These are phyloP conservation scores for Prunus persica DNA, from an alignment of 306 rosid species.

Conservation along the genomic window DNA sequence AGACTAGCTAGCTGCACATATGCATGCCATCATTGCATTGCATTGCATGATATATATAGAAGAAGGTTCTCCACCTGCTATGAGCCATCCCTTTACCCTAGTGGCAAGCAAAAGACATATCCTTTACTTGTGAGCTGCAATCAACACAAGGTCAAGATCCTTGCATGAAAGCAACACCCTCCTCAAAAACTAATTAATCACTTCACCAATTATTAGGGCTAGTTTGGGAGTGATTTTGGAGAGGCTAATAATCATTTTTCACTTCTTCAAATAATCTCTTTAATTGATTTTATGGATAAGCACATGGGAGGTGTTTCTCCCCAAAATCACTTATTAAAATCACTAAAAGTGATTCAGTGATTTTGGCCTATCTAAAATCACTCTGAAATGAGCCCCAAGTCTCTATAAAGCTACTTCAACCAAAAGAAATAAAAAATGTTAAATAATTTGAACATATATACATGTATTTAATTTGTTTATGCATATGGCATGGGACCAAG, in stretches of 20 bases:
- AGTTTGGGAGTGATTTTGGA: no score
- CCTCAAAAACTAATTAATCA: constrained; percentile 25
- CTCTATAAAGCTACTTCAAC: no score
- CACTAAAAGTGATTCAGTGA: no score
- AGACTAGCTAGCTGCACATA: constrained; percentile 9
- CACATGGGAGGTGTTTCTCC: no score
- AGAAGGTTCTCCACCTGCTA: constrained; percentile 40
- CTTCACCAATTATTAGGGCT: neutral
- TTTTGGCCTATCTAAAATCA: no score
- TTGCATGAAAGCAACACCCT: constrained; percentile 26
- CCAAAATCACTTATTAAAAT: no score
- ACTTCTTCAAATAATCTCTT: no score
- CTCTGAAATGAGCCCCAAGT: no score
- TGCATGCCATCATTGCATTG: constrained; percentile 25
- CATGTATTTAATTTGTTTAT: neutral
- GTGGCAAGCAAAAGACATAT: constrained; percentile 61
- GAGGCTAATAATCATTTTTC: no score
- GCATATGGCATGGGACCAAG: neutral
- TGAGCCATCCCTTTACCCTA: constrained; percentile 41
- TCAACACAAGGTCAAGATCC: constrained; percentile 46
- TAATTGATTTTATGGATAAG: no score
- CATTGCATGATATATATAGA: constrained; percentile 13
- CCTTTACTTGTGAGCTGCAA: constrained; percentile 46
- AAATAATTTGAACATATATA: no score
- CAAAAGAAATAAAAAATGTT: no score